These are phyloP conservation scores for Setaria italica DNA, from an alignment of 202 grass and related monocot genomes.

Conservation along the genomic window DNA sequence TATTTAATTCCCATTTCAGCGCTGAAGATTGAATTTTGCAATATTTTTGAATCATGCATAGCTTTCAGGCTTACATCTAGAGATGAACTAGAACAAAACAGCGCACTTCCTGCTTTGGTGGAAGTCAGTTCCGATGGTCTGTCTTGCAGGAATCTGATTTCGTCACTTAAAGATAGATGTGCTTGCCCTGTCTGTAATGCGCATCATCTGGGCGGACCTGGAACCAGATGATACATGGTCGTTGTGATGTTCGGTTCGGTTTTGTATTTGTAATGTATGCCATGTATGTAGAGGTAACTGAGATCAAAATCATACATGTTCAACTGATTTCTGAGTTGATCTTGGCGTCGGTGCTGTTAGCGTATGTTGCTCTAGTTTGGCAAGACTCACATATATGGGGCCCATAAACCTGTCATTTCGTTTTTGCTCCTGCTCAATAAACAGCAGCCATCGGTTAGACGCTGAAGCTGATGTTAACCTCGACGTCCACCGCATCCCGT, in stretches of 20 bases:
- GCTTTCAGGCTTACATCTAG: constrained; percentile 20
- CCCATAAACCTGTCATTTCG: background rate
- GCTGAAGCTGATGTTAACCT: background rate
- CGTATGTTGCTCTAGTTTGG: background rate
- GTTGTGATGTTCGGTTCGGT: background rate
- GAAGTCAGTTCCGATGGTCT: background rate
- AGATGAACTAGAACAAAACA: constrained; percentile 25
- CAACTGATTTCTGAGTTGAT: background rate
- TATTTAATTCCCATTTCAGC: constrained; percentile 4
- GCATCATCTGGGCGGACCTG: background rate
- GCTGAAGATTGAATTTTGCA: background rate
- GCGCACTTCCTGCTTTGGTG: background rate
- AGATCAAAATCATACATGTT: background rate
- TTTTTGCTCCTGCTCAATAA: background rate
- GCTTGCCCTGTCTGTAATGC: background rate
- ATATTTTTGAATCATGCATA: background rate
- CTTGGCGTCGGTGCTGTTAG: too few relatives aligned
- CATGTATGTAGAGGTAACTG: background rate
- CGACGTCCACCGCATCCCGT: background rate
- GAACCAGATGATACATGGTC: background rate
- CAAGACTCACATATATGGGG: background rate
- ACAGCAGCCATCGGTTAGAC: background rate
- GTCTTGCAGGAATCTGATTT: background rate
- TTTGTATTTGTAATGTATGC: constrained; percentile 16
- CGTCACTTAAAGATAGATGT: background rate